Base-by-base conservation (phyloP, 2,329 filamentous ascomycete genomes). In the Sporothrix schenckii region DNA sequence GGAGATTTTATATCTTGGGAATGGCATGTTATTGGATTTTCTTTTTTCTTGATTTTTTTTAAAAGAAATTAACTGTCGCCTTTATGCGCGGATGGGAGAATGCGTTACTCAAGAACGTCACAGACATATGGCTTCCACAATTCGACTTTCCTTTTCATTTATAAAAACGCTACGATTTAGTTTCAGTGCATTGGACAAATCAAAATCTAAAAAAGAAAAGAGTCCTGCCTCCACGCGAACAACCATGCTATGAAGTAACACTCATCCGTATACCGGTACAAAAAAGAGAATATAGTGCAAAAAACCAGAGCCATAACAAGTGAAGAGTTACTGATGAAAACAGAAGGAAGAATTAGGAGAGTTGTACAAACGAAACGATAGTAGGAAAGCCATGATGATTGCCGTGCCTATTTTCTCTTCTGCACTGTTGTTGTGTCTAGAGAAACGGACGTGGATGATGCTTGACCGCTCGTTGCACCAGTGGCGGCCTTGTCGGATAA, bases 351-450 rank as follows among this genome's bases (percentile, higher is more conserved):
- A n/a, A 14, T 39, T 19, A 63, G 39, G 39, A 14, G 13, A 21
- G 13, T 21, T 47, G 27, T 27, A n/a, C 39, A 63, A 54, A 30
- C 14, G 14, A 9, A 21, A 50, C 54, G 30, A 16, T 14, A 9
- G 10, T 39, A 39, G 39, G 21, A 27, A 47, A 63, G n/a, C 13
- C 49, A 14, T 44, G n/a, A 27, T 21, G 4, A 44, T 44, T n/a
- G 19, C n/a, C 53, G 41, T 6, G 6, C 5, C 30, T 66, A 69
- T 30, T 60, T 69, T 47, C 50, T 68, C 61, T 67, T 65, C 47
- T 71, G 66, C 14, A 47, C 30, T 41, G 66, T 16, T 24, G 39
- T 19, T 27, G 66, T 16, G 39, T n/a, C 49, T n/a, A n/a, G 30
- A 30, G 47, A 24, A 21, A 53, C 19, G n/a, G 66, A 54, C 24